Evolutionary conservation across 1,284 basidiomycete species (phyloP).

Genomic region (Farysia itapuensis): DNA sequence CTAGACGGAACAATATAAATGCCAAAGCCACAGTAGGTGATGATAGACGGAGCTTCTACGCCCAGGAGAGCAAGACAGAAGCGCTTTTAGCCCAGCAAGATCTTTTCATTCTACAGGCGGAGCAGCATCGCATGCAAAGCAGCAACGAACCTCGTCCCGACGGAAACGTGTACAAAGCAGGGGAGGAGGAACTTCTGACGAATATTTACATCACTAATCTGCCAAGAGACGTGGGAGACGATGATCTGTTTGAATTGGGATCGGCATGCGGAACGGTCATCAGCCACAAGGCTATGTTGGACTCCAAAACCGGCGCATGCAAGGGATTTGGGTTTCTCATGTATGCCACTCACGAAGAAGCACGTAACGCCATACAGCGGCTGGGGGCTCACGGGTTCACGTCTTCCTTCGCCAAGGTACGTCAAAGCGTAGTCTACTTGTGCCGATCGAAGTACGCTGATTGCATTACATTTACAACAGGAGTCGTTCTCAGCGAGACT

Average conservation of each 20-base stretch:
- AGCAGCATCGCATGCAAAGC: too few species aligned
- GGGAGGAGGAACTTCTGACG: constrained; percentile 19
- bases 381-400: constrained; percentile 36
- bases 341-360: constrained; percentile 42
- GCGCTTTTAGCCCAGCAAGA: too few species aligned
- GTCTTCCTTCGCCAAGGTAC: constrained; percentile 43
- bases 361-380: constrained; percentile 34
- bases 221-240: constrained; percentile 42
- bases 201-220: constrained; percentile 50
- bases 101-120: too few species aligned
- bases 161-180: too few species aligned
- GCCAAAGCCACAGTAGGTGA: too few species aligned
- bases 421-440: too few species aligned
- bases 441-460: too few species aligned
- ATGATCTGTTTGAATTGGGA: constrained; percentile 39
- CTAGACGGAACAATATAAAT: too few species aligned
- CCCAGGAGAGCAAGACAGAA: too few species aligned
- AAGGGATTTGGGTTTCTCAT: constrained; percentile 54
- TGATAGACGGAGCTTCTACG: too few species aligned
- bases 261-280: constrained; percentile 45
- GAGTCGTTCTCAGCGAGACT: constrained; percentile 47
- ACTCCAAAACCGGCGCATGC: constrained; percentile 45
- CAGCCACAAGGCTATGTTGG: constrained; percentile 55
- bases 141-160: too few species aligned
- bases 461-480: too few species aligned